Evolutionary conservation across 2,329 filamentous ascomycete genomes (phyloP), one percentile per base, ranked within the genome.

Genomic region (Ploettnerulaceae sp.): DNA sequence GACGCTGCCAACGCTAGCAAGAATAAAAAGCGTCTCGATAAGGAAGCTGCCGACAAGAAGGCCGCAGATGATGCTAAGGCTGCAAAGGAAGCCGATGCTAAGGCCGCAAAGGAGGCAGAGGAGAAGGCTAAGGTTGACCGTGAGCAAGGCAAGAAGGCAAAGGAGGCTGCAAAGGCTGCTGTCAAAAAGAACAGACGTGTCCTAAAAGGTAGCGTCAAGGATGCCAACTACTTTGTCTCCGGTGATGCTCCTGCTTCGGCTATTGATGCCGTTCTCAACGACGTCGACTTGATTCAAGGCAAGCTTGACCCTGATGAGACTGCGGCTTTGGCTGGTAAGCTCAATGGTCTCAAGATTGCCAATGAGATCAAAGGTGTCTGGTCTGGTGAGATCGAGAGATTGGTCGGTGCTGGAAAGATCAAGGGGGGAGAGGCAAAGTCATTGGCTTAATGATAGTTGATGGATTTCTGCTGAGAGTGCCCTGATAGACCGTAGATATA

Each of bases 181-280:
- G 86, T 93, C 62, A 98, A 98, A 86, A 98, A 98, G 86, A 98
- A 98, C 81, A 96, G 96, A 81, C 89, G 93, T 75, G 86, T 97
- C 37, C 82, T 98, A 61, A 89, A 94, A 69, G 83, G 81, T 53
- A 89, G 87, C 56, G 86, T 91, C 70, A 98, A 98, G 78, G 93
- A 98, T 58, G 90, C 87, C 62, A 96, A 96, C 77, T 98, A 98
- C 81, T 96, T 98, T 68, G 73, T 73, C 15, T 72, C 77, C 34
- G 85, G 82, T 45, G 85, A 90, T 50, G 72, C 83, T 20, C 77
- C 85, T n/a, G 75, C 87, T 11, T 72, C 79, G 8, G 80, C 88
- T 64, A 88, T 98, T 57, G 90, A 97, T 63, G 72, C 75, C 24
- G 88, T 93, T 1, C 76, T 97, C 28, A 78, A 77, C 60, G 91